Base-by-base conservation (phyloP, 202 grass and related monocot genomes). In the Bolboschoenoplectus hybrid region DNA sequence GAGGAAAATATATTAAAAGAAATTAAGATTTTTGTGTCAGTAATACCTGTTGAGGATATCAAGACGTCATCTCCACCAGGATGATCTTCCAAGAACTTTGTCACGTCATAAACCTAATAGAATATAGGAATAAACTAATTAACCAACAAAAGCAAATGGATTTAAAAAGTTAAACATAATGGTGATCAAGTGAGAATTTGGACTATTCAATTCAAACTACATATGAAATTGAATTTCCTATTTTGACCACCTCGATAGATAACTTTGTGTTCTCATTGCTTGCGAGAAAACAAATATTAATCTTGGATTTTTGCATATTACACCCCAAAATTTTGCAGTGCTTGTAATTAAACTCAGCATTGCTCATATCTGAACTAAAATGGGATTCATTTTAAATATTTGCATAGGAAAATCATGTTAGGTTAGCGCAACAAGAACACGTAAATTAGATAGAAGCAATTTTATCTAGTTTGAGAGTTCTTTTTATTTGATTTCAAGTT, bases 1-100 rank as follows among this genome's bases (percentile, higher is more conserved):
- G 64, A 14, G 58, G 17, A 52, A 52, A 67, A 39, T 12, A 40
- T 67, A 4, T 11, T n/a, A 9, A 66, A 57, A n/a, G 6, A 41
- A 58, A 50, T 17, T 13, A 3, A 20, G 8, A 52, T 49, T 46
- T 35, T 20, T 32, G 39, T 44, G 49, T 19, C 75, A 41, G 7
- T 41, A 6, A 63, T 78, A 88, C 86, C 86, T 19, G 86, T 88
- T 40, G 80, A 86, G 7, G 92, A 88, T 63, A 94, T 85, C 70
- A 97, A 80, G 83, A 97, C 90, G 20, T 94, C 94, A 74, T 94
- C 94, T 63, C 94, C 94, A 49, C 94, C 94, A 36, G 90, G 94
- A 88, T 97, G 94, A 63, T 97, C 92, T 67, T 94, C 92, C 92
- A 94, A 94, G 81, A 94, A 97, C 81, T 63, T 69, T 74, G 94